Percentiles rank a stretch among this genome's conserved stretches.
Evolutionary conservation across 2,329 filamentous ascomycete genomes (phyloP).

Genomic region (Nakataea oryzae): DNA sequence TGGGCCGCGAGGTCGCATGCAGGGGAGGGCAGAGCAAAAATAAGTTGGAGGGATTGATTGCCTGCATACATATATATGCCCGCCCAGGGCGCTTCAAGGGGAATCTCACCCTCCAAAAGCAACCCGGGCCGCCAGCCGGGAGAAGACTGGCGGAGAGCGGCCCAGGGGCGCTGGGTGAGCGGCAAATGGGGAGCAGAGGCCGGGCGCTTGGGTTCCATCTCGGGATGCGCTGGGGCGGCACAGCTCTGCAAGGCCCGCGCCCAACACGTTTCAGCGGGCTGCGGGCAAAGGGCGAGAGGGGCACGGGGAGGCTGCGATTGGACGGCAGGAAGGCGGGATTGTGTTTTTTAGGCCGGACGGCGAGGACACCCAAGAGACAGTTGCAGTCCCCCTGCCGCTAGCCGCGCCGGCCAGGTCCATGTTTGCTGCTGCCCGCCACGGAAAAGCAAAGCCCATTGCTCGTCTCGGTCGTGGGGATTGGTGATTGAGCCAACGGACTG

Average conservation of each 20-base stretch:
- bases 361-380: neutral
- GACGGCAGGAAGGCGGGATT: neutral
- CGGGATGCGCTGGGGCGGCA: neutral
- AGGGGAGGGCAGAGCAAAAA: neutral
- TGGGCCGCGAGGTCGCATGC: neutral
- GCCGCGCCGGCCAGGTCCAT: too few species aligned
- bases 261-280: neutral
- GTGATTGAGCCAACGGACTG: neutral
- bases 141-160: neutral
- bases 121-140: too few species aligned
- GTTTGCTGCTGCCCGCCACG: too few species aligned
- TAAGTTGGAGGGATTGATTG: neutral
- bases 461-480: neutral
- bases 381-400: neutral
- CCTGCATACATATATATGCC: neutral
- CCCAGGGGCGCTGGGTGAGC: neutral
- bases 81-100: neutral
- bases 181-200: neutral
- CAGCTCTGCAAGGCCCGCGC: neutral
- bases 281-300: too few species aligned
- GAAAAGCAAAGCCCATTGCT: neutral
- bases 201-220: neutral
- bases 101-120: neutral
- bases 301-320: neutral
- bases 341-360: neutral